Percentiles rank a stretch among this genome's conserved stretches.
These are phyloP conservation scores for Patellifolia procumbens DNA, from an alignment of 179 eudicot species.

Conservation along the genomic window DNA sequence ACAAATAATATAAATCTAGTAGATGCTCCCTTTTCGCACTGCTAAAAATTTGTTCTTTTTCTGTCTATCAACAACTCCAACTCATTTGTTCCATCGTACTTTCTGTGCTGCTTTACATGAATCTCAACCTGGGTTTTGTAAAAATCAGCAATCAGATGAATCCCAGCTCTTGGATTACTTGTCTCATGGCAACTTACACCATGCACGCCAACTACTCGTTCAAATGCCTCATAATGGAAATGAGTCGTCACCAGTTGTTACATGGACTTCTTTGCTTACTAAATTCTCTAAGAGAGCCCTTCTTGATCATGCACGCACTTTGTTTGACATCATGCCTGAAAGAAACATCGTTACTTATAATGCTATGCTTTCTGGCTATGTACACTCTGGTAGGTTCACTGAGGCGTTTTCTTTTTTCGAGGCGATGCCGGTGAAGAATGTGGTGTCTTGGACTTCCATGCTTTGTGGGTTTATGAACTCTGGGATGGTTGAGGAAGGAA, in stretches of 20 bases:
- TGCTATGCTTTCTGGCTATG: conserved; percentile 46
- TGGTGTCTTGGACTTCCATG: conserved; percentile 52
- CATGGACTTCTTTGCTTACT: conserved; percentile 46
- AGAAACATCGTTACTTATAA: conserved; percentile 45
- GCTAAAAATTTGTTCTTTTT: conserved; percentile 14
- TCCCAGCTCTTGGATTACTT: conserved; percentile 29
- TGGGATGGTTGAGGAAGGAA: conserved; percentile 40
- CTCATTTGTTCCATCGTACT: neutral
- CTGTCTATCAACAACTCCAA: neutral
- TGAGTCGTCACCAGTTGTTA: conserved; percentile 28
- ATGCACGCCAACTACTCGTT: conserved; percentile 44
- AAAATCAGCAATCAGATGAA: conserved; percentile 14
- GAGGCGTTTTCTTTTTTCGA: conserved; percentile 41
- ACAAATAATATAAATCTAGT: no score
- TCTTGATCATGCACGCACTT: conserved; percentile 32
- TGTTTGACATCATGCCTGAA: conserved; percentile 41
- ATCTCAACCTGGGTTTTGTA: neutral
- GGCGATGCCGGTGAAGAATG: conserved; percentile 43
- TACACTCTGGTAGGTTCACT: conserved; percentile 30
- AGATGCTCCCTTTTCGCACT: neutral
- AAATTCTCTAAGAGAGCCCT: conserved; percentile 33
- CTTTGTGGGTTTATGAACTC: conserved; percentile 41
- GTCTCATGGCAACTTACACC: conserved; percentile 14
- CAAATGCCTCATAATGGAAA: conserved; percentile 35
- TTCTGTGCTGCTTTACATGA: no score